A percentile compares a stretch with the other conserved stretches of the same genome.
Conservation (phyloP, 495 filamentous ascomycete species). For the Haplographium delicatum region DNA sequence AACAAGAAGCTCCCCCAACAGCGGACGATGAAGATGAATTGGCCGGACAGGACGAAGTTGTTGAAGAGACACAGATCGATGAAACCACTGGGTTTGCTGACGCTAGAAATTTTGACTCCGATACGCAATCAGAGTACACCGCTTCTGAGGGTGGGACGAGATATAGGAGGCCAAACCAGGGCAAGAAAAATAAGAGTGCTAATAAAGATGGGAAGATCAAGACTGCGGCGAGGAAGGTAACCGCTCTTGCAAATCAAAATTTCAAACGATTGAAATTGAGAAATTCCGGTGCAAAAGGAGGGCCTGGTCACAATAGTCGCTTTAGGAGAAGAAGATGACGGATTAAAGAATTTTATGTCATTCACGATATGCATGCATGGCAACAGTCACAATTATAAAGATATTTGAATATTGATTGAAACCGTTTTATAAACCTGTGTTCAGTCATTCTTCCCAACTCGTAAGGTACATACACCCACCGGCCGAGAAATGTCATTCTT, state of each 20-base stretch:
- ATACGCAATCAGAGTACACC: constrained; percentile 30
- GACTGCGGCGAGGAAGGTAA: constrained; percentile 56
- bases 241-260: constrained; percentile 72
- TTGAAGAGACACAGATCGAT: constrained; percentile 41
- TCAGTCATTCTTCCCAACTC: not conserved
- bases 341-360: not conserved
- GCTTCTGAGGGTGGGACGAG: constrained; percentile 24
- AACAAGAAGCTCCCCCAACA: not conserved
- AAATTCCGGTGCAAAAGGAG: constrained; percentile 51
- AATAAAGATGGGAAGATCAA: constrained; percentile 46
- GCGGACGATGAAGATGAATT: constrained; percentile 29
- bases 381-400: not conserved
- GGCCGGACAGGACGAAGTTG: constrained; percentile 25
- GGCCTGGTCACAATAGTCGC: constrained; percentile 40
- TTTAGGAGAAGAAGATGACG: constrained; percentile 40
- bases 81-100: constrained; percentile 25
- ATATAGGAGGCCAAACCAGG: constrained; percentile 28
- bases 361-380: not conserved
- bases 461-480: constrained; percentile 12
- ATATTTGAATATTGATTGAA: not conserved
- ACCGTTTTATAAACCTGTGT: too few relatives aligned
- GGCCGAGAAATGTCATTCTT: too few relatives aligned
- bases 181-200: constrained; percentile 30
- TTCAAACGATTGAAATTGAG: constrained; percentile 77
- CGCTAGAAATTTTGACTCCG: constrained; percentile 31